A percentile compares a stretch with the other conserved stretches of the same genome.
Evolutionary conservation across 805 yeast genomes (phyloP).

Genomic region (Starmerella bombicola): DNA sequence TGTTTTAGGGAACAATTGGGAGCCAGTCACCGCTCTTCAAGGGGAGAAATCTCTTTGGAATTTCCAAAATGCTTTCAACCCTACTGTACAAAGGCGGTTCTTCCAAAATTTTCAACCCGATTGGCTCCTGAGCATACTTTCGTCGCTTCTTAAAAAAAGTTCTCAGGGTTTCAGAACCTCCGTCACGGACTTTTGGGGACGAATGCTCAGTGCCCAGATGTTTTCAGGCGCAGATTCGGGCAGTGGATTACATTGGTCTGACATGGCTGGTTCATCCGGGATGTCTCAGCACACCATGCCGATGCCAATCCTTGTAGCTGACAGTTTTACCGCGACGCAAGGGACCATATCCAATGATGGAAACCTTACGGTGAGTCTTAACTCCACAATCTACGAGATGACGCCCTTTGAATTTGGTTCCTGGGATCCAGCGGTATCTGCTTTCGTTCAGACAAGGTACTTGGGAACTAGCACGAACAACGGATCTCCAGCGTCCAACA

Average conservation of each 20-base stretch:
- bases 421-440: slow-evolving; percentile 65
- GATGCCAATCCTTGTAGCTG: slow-evolving; percentile 49
- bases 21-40: slow-evolving; percentile 50
- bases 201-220: slow-evolving; percentile 61
- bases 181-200: slow-evolving; percentile 72
- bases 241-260: slow-evolving; percentile 47
- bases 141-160: slow-evolving; percentile 42
- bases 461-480: slow-evolving; percentile 52
- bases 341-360: not conserved
- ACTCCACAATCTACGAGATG: slow-evolving; percentile 48
- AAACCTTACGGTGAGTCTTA: slow-evolving; percentile 37
- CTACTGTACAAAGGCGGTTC: slow-evolving; percentile 51
- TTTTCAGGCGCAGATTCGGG: slow-evolving; percentile 51
- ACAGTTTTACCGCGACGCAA: slow-evolving; percentile 35
- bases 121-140: slow-evolving; percentile 32
- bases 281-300: slow-evolving; percentile 50
- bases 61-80: slow-evolving; percentile 45
- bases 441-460: slow-evolving; percentile 56
- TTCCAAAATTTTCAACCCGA: slow-evolving; percentile 37
- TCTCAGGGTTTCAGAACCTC: slow-evolving; percentile 58
- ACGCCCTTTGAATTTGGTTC: slow-evolving; percentile 67
- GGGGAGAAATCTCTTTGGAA: slow-evolving; percentile 50
- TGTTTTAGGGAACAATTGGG: slow-evolving; percentile 56
- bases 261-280: slow-evolving; percentile 50
- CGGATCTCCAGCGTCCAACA: slow-evolving; percentile 41